Base-by-base conservation (phyloP, 352 stramenopile genomes). In the Phytopythium ostracodes region DNA sequence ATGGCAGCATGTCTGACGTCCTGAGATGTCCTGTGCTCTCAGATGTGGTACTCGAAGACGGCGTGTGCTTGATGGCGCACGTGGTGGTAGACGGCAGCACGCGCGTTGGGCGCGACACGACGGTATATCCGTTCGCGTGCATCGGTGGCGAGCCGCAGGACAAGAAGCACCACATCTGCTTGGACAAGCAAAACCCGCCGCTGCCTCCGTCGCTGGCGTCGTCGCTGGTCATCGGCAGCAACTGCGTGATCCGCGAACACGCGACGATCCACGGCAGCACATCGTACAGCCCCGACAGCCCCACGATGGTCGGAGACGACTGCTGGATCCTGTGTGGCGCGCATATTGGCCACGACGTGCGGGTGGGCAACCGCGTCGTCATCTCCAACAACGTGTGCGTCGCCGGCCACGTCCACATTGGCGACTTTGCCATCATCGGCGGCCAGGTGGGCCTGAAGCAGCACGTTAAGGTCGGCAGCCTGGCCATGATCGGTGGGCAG, bases 321-420 rank as follows among this genome's bases (percentile, higher is more conserved):
- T 94, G 84, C 67, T 94, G 84, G 84, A 64, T 94, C 47, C 62
- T 94, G 14, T 91, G 82, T 53, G 79, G 83, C 9, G 75, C 82
- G 11, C 86, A 94, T 63, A 73, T 94, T 20, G 86, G 75, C 3
- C 86, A 94, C 62, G 86, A 94, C 60, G 76, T 72, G 17, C 65
- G 75, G 6, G 68, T 94, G 6, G 84, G 84, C 17, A 70, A 70
- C 36, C 78, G 82, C 31, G 84, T 92, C 31, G 82, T 93, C 25
- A 75, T 94, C 33, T 91, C 81, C 25, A 94, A 94, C 65, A 90
- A 92, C 58, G 84, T 89, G 10, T 91, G 81, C 58, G 73, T 94
- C 51, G 86, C 86, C 53, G 86, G 86, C 29, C 86, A 94, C 62
- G 86, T 94, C 1, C 68, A 75, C 15, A 90, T 94, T 55, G 80